Conservation (phyloP, 495 filamentous ascomycete species). For the Hypoxylon crocopeplum region DNA sequence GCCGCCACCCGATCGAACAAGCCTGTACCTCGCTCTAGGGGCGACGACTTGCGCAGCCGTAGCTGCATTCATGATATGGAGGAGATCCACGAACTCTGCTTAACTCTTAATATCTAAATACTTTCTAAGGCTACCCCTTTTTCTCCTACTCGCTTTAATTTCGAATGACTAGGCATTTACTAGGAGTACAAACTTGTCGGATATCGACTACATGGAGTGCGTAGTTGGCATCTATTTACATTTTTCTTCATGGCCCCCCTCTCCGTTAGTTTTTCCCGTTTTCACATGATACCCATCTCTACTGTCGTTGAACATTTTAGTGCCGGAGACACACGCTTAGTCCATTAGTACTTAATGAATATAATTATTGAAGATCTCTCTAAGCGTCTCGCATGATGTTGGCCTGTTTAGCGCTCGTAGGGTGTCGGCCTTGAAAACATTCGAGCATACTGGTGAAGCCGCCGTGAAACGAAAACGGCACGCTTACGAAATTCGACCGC, state of each 20-base stretch:
- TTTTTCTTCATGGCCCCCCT: conserved; percentile 5
- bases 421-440: too few species aligned
- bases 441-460: too few species aligned
- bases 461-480: too few species aligned
- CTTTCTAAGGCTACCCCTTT: conserved; percentile 4
- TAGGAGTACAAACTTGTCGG: conserved; percentile 4
- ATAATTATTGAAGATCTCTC: conserved; percentile 2
- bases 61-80: conserved; percentile 78
- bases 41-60: conserved; percentile 80
- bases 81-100: conserved; percentile 52
- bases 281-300: conserved; percentile 36
- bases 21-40: conserved; percentile 83
- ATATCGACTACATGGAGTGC: conserved; percentile 8
- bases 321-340: conserved; percentile 13
- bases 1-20: conserved; percentile 79
- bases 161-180: conserved; percentile 19
- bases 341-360: conserved; percentile 28
- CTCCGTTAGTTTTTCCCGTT: conserved; percentile 3
- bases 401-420: too few species aligned
- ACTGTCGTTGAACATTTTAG: conserved; percentile 20
- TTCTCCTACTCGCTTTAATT: conserved; percentile 14
- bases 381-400: too few species aligned
- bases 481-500: too few species aligned
- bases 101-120: conserved; percentile 14
- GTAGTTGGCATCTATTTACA: conserved; percentile 8